These are phyloP conservation scores for Friedmanniomyces simplex DNA, from an alignment of 495 filamentous ascomycete species.

Conservation along the genomic window DNA sequence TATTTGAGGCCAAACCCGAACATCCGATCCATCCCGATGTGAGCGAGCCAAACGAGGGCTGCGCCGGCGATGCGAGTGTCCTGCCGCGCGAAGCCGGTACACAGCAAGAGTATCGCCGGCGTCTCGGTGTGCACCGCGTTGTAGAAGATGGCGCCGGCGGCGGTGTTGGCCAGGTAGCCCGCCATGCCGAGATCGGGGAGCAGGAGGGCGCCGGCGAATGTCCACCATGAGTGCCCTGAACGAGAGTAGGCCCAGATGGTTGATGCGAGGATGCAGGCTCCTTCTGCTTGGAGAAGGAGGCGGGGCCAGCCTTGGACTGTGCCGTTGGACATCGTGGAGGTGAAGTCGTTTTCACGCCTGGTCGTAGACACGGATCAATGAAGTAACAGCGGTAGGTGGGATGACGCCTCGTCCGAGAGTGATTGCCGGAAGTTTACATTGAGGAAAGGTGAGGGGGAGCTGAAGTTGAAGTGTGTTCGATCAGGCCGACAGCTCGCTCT, in stretches of 20 bases:
- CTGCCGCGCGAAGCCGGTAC: not conserved
- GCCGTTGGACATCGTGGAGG: not conserved
- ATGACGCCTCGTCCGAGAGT: no score
- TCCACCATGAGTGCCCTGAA: not conserved
- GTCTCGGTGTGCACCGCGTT: slow-evolving; percentile 3
- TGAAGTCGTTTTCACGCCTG: no score
- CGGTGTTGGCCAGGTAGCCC: not conserved
- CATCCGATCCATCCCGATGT: slow-evolving; percentile 1
- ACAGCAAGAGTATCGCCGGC: not conserved
- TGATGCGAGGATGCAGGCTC: not conserved
- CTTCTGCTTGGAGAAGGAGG: not conserved
- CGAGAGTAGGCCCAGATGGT: slow-evolving; percentile 1
- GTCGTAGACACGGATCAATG: no score
- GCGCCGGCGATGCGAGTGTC: not conserved
- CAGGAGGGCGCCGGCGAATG: not conserved
- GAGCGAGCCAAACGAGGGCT: not conserved
- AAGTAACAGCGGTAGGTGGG: no score
- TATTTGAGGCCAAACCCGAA: not conserved
- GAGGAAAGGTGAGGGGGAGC: no score
- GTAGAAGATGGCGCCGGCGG: not conserved
- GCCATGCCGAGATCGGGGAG: slow-evolving; percentile 3
- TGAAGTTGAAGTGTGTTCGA: no score
- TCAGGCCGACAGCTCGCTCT: no score
- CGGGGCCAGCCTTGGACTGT: not conserved
- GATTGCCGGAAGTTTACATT: no score